phyloP scores from a whole-genome alignment of 2,329 filamentous ascomycete genomes.

The Leptodontidium sp. region DNA sequence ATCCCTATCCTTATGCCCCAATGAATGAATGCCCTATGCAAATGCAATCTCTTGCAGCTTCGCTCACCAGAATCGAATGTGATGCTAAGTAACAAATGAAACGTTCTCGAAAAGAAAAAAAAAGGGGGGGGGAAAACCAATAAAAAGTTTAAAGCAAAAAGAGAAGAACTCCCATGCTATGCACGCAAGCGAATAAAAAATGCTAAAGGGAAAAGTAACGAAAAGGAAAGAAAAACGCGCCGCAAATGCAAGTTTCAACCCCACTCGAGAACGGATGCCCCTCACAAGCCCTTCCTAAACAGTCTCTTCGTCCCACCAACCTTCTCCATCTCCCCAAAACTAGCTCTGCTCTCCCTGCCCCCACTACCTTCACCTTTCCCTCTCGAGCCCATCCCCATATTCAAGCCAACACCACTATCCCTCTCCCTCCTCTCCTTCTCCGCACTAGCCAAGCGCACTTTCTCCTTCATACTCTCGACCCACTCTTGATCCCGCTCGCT shows the following conservation, averaged over 20 bases:
- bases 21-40: neutral
- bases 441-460: conserved; percentile 75
- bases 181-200: neutral
- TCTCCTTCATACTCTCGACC: conserved; percentile 85
- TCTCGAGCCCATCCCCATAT: neutral
- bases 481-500: conserved; percentile 79
- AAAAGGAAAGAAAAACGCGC: too few species aligned
- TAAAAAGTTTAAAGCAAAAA: neutral
- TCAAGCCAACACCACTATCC: conserved; percentile 24
- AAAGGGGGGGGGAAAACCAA: neutral
- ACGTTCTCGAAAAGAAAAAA: neutral
- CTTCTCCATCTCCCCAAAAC: conserved; percentile 75
- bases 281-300: conserved; percentile 51
- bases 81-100: conserved; percentile 1
- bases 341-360: conserved; percentile 49
- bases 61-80: neutral
- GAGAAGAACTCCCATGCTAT: neutral
- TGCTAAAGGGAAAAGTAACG: too few species aligned
- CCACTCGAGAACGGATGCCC: too few species aligned
- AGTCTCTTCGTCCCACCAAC: conserved; percentile 77
- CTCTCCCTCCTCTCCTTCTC: conserved; percentile 55
- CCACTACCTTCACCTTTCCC: conserved; percentile 68
- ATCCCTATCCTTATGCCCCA: neutral
- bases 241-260: too few species aligned
- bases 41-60: neutral